Evolutionary conservation across 2,329 filamentous ascomycete species (phyloP), one percentile per base, ranked within the genome.

Genomic region (Xylariomycetidae sp.): DNA sequence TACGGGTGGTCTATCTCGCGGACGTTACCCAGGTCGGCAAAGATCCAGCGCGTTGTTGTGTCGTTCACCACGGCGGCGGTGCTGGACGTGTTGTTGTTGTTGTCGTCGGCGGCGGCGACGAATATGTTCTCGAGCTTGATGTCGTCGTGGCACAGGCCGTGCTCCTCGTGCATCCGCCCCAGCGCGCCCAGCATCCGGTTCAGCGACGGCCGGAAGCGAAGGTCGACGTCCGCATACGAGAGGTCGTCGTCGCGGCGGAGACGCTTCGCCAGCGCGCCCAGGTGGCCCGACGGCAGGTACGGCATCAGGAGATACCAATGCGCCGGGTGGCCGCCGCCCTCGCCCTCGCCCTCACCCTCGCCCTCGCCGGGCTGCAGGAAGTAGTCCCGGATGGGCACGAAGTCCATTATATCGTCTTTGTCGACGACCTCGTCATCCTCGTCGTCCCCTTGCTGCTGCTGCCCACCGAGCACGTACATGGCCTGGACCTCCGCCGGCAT

Each of bases 41-140:
- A 38, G 10, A 57, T 38, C 57, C 57, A 60, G 10, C 44, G 42
- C 8, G 45, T n/a, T n/a, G n/a, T n/a, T n/a, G n/a, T n/a, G n/a
- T n/a, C n/a, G n/a, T n/a, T n/a, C n/a, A n/a, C n/a, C n/a, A n/a
- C n/a, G n/a, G n/a, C n/a, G n/a, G n/a, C n/a, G n/a, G n/a, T n/a
- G n/a, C n/a, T n/a, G n/a, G n/a, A n/a, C n/a, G n/a, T n/a, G n/a
- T n/a, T 47, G 22, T 38, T 44, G 14, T 27, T 6, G 15, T 25
- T 7, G 7, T 14, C 16, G 31, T 22, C 4, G 30, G 12, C 16
- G 3, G 38, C 40, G 2, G 40, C 39, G 10, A 56, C 38, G 30
- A 59, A 54, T 30, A 60, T 51, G 23, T 59, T 59, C 32, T 52
- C 53, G 6, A 47, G 38, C 37, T 59, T 59, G 31, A 60, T 38